These are phyloP conservation scores for Aspergillus jensenii DNA, from an alignment of 2,329 filamentous ascomycete genomes.

Conservation along the genomic window DNA sequence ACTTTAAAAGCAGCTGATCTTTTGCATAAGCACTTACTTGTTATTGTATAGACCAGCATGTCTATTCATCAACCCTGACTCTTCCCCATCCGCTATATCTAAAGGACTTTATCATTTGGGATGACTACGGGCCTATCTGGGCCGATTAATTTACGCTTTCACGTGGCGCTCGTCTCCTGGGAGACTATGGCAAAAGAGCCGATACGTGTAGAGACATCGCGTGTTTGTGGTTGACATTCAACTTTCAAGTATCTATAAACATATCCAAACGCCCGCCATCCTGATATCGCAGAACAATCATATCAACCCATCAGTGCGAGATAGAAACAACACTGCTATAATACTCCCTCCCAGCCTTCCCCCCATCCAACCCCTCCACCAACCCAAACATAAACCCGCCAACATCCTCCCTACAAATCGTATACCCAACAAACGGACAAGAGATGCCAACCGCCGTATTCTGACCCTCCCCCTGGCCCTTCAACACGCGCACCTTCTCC, in stretches of 20 bases:
- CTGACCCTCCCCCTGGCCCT: constrained; percentile 21
- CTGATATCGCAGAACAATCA: background rate
- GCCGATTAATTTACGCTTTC: too few species aligned
- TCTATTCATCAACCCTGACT: too few species aligned
- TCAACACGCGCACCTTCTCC: constrained; percentile 30
- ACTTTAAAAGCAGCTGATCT: too few species aligned
- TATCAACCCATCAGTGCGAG: background rate
- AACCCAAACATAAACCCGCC: constrained; percentile 33
- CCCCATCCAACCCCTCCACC: background rate
- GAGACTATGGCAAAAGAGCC: too few species aligned
- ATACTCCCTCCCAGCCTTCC: background rate
- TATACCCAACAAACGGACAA: constrained; percentile 31
- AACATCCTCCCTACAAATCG: constrained; percentile 36
- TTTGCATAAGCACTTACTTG: too few species aligned
- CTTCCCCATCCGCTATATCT: too few species aligned
- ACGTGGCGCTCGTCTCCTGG: too few species aligned
- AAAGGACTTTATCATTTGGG: too few species aligned
- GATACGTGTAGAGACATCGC: too few species aligned
- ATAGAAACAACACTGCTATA: background rate
- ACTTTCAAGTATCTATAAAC: background rate
- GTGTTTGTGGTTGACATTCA: too few species aligned
- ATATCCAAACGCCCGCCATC: background rate
- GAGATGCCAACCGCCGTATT: background rate
- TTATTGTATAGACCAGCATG: too few species aligned
- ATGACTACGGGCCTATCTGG: too few species aligned